These are phyloP conservation scores for Monosporozyma yasuniensis DNA, from an alignment of 805 yeast species.

Conservation along the genomic window DNA sequence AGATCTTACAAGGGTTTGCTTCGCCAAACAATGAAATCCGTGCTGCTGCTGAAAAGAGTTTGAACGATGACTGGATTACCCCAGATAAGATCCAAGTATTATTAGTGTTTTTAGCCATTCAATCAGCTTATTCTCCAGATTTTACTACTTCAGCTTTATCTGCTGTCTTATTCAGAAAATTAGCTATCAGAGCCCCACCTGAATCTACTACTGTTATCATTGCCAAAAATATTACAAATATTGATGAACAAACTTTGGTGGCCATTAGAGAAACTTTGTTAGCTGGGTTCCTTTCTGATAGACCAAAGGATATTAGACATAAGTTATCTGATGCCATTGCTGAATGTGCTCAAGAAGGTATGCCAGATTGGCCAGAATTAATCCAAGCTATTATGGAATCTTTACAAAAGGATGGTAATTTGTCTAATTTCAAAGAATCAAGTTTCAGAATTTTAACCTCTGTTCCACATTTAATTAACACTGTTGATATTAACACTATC, in stretches of 20 bases:
- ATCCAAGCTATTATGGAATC: constrained; percentile 69
- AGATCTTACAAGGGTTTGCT: constrained; percentile 57
- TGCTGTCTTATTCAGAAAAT: constrained; percentile 83
- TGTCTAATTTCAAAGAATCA: constrained; percentile 63
- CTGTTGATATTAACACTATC: constrained; percentile 43
- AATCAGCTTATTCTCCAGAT: constrained; percentile 54
- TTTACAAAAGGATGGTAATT: constrained; percentile 41
- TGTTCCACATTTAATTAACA: constrained; percentile 68
- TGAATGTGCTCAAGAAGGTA: constrained; percentile 71
- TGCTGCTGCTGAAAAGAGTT: constrained; percentile 63
- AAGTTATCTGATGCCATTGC: constrained; percentile 91
- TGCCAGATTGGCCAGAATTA: constrained; percentile 66
- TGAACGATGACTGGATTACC: constrained; percentile 70
- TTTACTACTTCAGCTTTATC: constrained; percentile 59
- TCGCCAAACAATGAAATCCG: constrained; percentile 73
- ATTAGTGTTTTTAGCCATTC: constrained; percentile 72
- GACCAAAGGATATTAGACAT: constrained; percentile 73
- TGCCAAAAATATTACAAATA: constrained; percentile 68
- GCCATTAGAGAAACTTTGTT: constrained; percentile 61
- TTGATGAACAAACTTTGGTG: constrained; percentile 46
- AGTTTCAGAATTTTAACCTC: constrained; percentile 83
- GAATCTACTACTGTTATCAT: constrained; percentile 47
- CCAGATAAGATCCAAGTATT: constrained; percentile 59
- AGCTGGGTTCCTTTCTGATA: constrained; percentile 62
- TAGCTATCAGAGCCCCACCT: constrained; percentile 73